These are phyloP conservation scores for Boletus vermiculosoides DNA, from an alignment of 768 basidiomycete genomes.

Conservation along the genomic window DNA sequence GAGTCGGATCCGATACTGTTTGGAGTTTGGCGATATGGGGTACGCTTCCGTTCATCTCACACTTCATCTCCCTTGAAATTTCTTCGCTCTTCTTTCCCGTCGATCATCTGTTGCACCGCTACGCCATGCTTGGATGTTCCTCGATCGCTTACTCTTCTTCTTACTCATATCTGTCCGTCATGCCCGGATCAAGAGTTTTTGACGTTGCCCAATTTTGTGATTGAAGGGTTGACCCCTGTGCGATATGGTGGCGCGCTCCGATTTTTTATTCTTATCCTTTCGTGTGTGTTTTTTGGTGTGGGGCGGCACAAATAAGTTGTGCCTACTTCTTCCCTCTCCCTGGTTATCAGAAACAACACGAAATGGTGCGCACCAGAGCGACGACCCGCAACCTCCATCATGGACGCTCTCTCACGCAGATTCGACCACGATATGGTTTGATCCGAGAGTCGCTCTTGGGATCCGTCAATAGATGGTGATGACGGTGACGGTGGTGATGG, in stretches of 20 bases:
- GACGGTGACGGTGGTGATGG: no score
- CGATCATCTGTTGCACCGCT: background rate
- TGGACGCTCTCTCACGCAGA: background rate
- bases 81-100: background rate
- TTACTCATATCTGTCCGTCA: background rate
- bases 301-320: no score
- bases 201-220: background rate
- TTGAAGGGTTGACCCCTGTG: background rate
- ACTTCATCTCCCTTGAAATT: background rate
- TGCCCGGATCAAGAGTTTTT: background rate
- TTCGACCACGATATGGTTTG: background rate
- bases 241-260: background rate
- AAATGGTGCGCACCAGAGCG: background rate
- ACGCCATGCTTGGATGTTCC: background rate
- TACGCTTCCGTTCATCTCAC: background rate
- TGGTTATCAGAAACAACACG: background rate
- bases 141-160: background rate
- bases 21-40: background rate
- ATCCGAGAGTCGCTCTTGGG: background rate
- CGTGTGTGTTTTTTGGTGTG: no score
- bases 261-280: background rate
- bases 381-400: background rate
- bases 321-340: no score
- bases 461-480: background rate
- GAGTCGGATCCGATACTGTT: background rate